Evolutionary conservation across 257 asterid species (phyloP), one percentile per base, ranked within the genome.

Genomic region (Penstemon newberryi): DNA sequence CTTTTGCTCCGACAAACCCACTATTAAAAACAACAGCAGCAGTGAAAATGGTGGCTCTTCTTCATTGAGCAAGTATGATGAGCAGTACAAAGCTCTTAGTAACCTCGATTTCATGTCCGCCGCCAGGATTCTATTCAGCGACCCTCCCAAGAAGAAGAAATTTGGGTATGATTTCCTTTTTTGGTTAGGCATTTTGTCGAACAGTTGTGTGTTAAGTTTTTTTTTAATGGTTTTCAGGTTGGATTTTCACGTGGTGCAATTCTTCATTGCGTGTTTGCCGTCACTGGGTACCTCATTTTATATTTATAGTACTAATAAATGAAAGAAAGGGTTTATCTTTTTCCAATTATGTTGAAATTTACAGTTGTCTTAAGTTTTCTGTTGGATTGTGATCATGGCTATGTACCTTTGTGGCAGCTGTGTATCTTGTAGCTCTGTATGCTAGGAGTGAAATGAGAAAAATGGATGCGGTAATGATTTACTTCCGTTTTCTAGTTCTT

Each of bases 181-280:
- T 55, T 59, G 45, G 15, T 44, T 70, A n/a, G 70, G 60, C 75
- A 49, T 72, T 65, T 71, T 60, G 44, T 73, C 73, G 77, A 75
- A 39, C 81, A 69, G 49, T 25, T 56, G 61, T 73, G 25, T 47
- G 15, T 12, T 44, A 44, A 11, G 62, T 13, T 11, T 43, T 63
- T 67, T 8, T 66, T 73, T 70, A 55, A 45, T 80, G 72, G 6
- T 36, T 71, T 47, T 57, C 86, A 93, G 97, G 91, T 53, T 84
- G 74, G 97, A 91, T 89, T 93, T 88, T 74, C 97, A 91, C 85
- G 80, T 94, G 84, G 96, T 91, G 46, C 99, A 94, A 25, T 85
- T 94, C 68, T 87, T 94, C 82, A 79, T 90, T 74, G 89, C 61
- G 62, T 91, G 97, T 86, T 63, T 94, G 89, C 99, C 99, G 74